Base-by-base conservation (phyloP, 1,139 yeast genomes). In the Kodamaea derodonti region DNA sequence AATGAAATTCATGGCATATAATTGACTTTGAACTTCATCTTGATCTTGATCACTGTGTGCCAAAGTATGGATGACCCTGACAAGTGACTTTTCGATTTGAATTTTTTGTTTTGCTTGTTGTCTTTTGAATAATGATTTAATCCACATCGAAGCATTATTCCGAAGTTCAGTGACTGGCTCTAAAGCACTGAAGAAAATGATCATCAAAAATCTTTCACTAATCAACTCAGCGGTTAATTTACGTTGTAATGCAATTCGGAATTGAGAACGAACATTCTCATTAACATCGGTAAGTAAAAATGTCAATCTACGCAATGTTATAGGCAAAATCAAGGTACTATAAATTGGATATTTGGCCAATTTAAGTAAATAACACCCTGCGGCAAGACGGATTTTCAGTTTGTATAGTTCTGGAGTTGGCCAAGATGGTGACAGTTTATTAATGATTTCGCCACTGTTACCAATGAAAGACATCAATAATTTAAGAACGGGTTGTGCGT, bases 371-470 rank as follows among this genome's bases (percentile, higher is more conserved):
- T 69, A 70, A 29, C 74, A 51, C 0, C 95, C 95, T 1, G 95
- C 92, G 18, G 65, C 69, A 8, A 84, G 62, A 43, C 95, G 69
- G 28, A 88, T 58, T 42, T 78, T 74, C 42, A 79, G 70, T 46
- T 80, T 82, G 48, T 65, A 79, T 20, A 60, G 57, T 24, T 58
- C 62, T 6, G 95, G 95, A 0, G 95, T 84, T n/a, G 82, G 78
- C 48, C 60, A 67, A 11, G 64, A 57, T 4, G 56, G 60, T 3
- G 69, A 48, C 30, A 65, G 65, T 17, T 69, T 68, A 18, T 73
- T 66, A 3, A 81, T 75, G 18, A 88, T 72, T 50, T 88, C 96
- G n/a, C 96, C 96, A 31, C 84, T 84, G 52, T 83, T 83, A 3
- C 80, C 77, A 31, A 88, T 75, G 23, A 84, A 62, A 2, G 90